phyloP scores from a whole-genome alignment of 1,139 yeast genomes.

The Suhomyces anneliseae region DNA sequence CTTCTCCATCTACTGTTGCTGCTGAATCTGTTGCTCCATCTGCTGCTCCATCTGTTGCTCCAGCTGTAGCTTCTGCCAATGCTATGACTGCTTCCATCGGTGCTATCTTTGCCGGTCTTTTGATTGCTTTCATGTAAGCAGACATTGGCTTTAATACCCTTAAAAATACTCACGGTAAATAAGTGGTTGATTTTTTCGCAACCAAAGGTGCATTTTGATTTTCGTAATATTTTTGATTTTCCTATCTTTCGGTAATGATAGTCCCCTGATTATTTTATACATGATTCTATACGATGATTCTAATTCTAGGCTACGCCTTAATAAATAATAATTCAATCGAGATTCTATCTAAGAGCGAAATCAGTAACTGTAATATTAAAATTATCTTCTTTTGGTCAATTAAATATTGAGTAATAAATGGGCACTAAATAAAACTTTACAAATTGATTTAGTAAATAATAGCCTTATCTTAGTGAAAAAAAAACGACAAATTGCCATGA shows the following conservation, averaged over 20 bases:
- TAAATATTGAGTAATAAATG: no score
- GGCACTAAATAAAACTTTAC: no score
- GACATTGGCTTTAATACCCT: constrained; percentile 1
- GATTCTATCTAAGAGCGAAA: not conserved
- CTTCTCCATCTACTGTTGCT: constrained; percentile 17
- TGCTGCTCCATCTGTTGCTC: constrained; percentile 14
- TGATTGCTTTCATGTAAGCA: constrained; percentile 14
- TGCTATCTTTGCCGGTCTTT: constrained; percentile 23
- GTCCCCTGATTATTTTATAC: no score
- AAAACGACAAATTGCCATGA: no score
- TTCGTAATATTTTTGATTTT: not conserved
- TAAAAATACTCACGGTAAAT: not conserved
- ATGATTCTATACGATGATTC: not conserved
- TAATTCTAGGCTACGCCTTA: constrained; percentile 4
- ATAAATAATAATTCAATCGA: constrained; percentile 3
- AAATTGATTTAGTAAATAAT: no score
- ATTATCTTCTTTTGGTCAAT: no score
- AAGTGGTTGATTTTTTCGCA: constrained; percentile 4
- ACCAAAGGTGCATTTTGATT: constrained; percentile 4
- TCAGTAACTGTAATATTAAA: not conserved
- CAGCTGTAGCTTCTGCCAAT: constrained; percentile 17
- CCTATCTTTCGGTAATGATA: constrained; percentile 1
- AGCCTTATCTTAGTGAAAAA: no score
- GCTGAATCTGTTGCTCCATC: constrained; percentile 17
- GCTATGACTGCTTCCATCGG: constrained; percentile 20